phyloP scores from a whole-genome alignment of 192 early-diverging fungal genomes.

The Linnemannia schmuckeri region DNA sequence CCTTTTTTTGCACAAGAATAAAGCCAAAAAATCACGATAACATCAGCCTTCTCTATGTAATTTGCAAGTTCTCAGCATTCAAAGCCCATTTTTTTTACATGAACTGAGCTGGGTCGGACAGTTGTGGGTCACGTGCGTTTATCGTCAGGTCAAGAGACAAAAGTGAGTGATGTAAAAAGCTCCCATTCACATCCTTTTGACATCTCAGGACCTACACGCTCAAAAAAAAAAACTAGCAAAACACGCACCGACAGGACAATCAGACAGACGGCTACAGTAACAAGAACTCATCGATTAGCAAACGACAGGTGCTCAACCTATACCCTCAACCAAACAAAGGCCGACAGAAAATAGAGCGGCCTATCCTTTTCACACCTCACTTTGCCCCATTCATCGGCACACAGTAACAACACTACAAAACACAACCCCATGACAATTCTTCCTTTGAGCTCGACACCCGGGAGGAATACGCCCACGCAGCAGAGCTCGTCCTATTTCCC shows the following conservation, averaged over 20 bases:
- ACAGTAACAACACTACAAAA: not conserved
- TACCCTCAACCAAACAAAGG: too few species aligned
- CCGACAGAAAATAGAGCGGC: not conserved
- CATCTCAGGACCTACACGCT: not conserved
- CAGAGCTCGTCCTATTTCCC: slow-evolving; percentile 42
- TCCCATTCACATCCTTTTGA: not conserved
- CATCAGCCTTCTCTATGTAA: not conserved
- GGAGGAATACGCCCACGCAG: slow-evolving; percentile 43
- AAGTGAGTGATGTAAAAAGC: too few species aligned
- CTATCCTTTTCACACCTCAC: not conserved
- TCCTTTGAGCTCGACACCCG: slow-evolving; percentile 47
- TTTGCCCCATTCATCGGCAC: not conserved
- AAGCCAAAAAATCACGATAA: not conserved
- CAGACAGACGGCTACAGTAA: not conserved
- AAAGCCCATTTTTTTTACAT: too few species aligned
- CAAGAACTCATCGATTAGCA: not conserved
- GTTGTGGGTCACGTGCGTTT: not conserved
- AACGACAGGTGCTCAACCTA: too few species aligned
- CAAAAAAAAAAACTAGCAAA: not conserved
- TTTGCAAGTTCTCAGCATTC: too few species aligned
- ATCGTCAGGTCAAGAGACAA: too few species aligned
- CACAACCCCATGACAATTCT: slow-evolving; percentile 40
- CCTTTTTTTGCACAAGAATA: not conserved
- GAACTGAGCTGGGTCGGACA: too few species aligned
- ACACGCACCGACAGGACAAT: not conserved